Evolutionary conservation across 2,329 filamentous ascomycete genomes (phyloP), one percentile per base, ranked within the genome.

Genomic region (Zasmidium angulare): DNA sequence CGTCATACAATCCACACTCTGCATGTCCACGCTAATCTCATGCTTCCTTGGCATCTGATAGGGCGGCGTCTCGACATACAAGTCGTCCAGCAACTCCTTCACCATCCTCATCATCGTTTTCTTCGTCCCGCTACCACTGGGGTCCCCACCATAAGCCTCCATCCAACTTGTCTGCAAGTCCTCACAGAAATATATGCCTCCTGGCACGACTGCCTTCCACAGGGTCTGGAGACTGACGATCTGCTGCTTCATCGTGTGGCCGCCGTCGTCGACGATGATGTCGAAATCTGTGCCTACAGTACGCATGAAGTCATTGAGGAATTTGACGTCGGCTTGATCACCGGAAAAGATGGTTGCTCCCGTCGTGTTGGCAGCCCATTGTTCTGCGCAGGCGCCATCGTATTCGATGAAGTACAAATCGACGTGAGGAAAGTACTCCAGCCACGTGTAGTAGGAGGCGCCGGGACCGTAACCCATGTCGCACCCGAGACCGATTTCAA

Each of bases 331-430:
- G 6, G 73, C 74, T 53, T 78, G 77, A 55, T 79, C 74, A 2
- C 78, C 76, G 3, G 72, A 65, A 61, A 74, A 77, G 46, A 79
- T 74, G 23, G 74, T 77, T 1, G 74, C 74, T 4, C 69, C 72
- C 1, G 65, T 67, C 1, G 69, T 75, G 21, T 75, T 72, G 50
- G 68, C 59, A 4, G 71, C 70, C 70, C 74, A 77, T 26, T 72
- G 72, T 26, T 70, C 60, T 2, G 72, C 76, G 54, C 77, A 79
- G 2, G 59, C 64, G 9, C 62, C 69, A 56, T 79, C 71, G 56
- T 72, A 73, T 52, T 79, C 77, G 58, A 79, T 77, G 58, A 75
- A 77, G 62, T 78, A 78, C 19, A 79, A 68, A 24, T 78, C 73
- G 9, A 79, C 68, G 17, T 72, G 54, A 1, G 74, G 68, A 40